Conservation (phyloP, 2,329 filamentous ascomycete species). For the Ramichloridium luteum region DNA sequence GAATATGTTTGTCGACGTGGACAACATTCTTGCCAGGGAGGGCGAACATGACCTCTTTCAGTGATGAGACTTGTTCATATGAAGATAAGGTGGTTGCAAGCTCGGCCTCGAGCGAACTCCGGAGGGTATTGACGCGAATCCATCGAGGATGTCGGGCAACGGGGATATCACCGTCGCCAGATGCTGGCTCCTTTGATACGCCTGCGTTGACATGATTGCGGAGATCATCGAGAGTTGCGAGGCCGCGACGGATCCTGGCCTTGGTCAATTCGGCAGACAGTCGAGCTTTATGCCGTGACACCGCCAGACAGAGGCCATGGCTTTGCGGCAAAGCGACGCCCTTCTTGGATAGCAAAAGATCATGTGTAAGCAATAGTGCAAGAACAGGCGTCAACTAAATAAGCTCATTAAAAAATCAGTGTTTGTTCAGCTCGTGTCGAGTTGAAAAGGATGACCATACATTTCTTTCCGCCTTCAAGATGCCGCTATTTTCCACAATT, state of each 20-base stretch:
- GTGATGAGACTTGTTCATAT: constrained; percentile 44
- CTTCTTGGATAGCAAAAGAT: constrained; percentile 66
- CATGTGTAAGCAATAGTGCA: constrained; percentile 72
- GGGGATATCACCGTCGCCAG: constrained; percentile 24
- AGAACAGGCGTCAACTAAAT: constrained; percentile 64
- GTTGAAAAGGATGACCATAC: constrained; percentile 35
- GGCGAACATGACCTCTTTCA: constrained; percentile 41
- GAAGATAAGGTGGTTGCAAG: constrained; percentile 60
- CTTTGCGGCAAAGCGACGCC: constrained; percentile 70
- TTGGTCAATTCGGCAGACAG: constrained; percentile 73
- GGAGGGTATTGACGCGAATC: constrained; percentile 76
- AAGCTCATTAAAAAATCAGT: constrained; percentile 4
- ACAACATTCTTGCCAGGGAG: constrained; percentile 37
- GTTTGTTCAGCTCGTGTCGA: not conserved
- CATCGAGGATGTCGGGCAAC: constrained; percentile 61
- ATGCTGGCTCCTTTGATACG: constrained; percentile 17
- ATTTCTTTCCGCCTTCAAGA: constrained; percentile 74
- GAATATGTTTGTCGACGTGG: constrained; percentile 68
- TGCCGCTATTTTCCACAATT: constrained; percentile 68
- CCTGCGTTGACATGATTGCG: constrained; percentile 43
- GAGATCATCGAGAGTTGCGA: constrained; percentile 55
- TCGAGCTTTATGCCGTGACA: constrained; percentile 72
- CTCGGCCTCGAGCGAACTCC: constrained; percentile 57
- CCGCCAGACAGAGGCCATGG: constrained; percentile 62
- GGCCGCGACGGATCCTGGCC: constrained; percentile 58